phyloP scores from a whole-genome alignment of 225 moss, liverwort and hornwort species.

The Thuidium tamariscinum region DNA sequence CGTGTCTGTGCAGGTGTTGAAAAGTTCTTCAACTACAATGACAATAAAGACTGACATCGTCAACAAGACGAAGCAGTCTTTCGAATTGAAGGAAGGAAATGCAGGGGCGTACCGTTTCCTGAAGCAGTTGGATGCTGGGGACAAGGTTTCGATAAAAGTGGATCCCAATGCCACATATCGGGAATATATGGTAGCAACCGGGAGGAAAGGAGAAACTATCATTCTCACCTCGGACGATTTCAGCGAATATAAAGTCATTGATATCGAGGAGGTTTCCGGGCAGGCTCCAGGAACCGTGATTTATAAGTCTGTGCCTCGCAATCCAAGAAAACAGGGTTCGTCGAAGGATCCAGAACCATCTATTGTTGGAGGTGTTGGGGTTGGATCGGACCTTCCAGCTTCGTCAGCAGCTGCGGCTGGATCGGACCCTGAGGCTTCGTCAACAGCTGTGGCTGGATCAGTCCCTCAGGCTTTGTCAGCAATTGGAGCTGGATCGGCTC shows the following conservation, averaged over 20 bases:
- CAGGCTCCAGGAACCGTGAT: background rate
- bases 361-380: background rate
- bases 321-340: background rate
- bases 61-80: background rate
- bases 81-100: slow-evolving; percentile 12
- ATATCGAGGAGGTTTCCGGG: background rate
- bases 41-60: background rate
- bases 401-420: background rate
- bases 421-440: background rate
- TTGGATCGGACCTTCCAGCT: too few relatives aligned
- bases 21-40: background rate
- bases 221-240: background rate
- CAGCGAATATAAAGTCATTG: background rate
- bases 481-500: background rate
- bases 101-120: background rate
- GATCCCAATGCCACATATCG: slow-evolving; percentile 18
- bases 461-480: background rate
- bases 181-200: slow-evolving; percentile 6
- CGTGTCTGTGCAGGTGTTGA: background rate
- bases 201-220: background rate
- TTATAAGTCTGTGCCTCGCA: background rate
- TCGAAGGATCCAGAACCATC: background rate
- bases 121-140: background rate
- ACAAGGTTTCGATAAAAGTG: background rate
- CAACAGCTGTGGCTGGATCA: background rate